Base-by-base conservation (phyloP, 164 flowering plant species). In the Magnolia changhungtana region DNA sequence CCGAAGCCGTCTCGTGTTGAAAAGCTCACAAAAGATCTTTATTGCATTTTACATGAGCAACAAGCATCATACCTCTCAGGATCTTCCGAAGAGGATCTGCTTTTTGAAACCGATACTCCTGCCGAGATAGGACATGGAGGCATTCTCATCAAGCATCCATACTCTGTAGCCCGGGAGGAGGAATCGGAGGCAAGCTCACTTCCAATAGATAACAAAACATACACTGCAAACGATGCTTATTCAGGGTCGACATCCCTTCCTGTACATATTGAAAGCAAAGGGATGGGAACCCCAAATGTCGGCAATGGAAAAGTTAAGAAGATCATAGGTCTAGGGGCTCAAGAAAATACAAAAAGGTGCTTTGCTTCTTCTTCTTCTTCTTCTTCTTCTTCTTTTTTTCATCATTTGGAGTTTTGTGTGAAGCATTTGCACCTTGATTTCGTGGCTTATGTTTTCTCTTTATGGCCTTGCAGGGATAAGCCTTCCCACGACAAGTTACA, bases 121-220 rank as follows among this genome's bases (percentile, higher is more conserved):
- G 90, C 90, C 79, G 99, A 96, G 87, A 91, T 92, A 78, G 98
- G 98, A 58, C 97, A 96, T 85, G 99, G 99, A 79, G 89, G 95
- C 80, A 86, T 94, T 76, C 95, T 96, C 61, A 90, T 94, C 50
- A 86, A 90, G 81, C 93, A 93, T 81, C 97, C 95, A 7, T 89
- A 79, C 72, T 83, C 89, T 50, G 87, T 82, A 63, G 83, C 83
- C 63, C 89, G 89, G 71, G 99, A 94, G 71, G 98, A 94, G 86
- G 98, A 94, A 82, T 94, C 98, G 67, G 98, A 94, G 82, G 98
- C 98, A 76, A 96, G 97, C 84, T 96, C 99, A 61, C 87, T 94
- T 79, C 88, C 97, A 20, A 83, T 91, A 86, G 94, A 93, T 75
- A 85, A 85, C 80, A 91, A 90, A 78, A 77, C 75, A 49, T 71